Evolutionary conservation across 306 rosid genomes (phyloP), one percentile per base, ranked within the genome.

Genomic region (Ziziphus jujuba): DNA sequence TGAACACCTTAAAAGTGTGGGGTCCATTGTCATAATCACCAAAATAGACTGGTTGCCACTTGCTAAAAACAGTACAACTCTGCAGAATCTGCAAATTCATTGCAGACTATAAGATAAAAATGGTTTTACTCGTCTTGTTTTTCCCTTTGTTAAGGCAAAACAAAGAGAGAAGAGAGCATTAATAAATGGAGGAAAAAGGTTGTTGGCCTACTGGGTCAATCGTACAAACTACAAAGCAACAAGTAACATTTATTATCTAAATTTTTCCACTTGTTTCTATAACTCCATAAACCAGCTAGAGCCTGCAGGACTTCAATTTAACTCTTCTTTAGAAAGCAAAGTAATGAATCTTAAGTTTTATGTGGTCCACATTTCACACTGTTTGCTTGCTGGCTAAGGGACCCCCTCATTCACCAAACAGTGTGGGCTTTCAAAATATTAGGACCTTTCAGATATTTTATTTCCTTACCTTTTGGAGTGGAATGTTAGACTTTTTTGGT

Each of bases 351-450:
- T 58, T 62, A 59, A 82, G 44, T 45, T 64, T 38, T 65, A 62
- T 36, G 59, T 71, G 77, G 78, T 76, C 73, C 74, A 57, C 80
- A 54, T 24, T 61, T 53, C 63, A 65, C 77, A n/a, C n/a, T 67
- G 77, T 73, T 76, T 75, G 47, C 75, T 66, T 72, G 81, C 87
- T 79, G 79, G 80, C 69, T 3, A 68, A 16, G 76, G 76, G 79
- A 69, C 75, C 82, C 79, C 25, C 70, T 50, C 63, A 69, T 67
- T 60, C 58, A 48, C 49, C 48, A 12, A 64, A 17, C 44, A 35
- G 54, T 56, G 61, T 50, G 17, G 67, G 66, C 77, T 16, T 47
- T 61, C 67, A 21, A 47, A 16, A 35, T 31, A 58, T 55, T 5
- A 43, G 69, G 23, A 55, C 56, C 43, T 36, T 11, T 36, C 43